These are phyloP conservation scores for Plasmodium gallinaceum DNA, from an alignment of 169 alveolate species.

Conservation along the genomic window DNA sequence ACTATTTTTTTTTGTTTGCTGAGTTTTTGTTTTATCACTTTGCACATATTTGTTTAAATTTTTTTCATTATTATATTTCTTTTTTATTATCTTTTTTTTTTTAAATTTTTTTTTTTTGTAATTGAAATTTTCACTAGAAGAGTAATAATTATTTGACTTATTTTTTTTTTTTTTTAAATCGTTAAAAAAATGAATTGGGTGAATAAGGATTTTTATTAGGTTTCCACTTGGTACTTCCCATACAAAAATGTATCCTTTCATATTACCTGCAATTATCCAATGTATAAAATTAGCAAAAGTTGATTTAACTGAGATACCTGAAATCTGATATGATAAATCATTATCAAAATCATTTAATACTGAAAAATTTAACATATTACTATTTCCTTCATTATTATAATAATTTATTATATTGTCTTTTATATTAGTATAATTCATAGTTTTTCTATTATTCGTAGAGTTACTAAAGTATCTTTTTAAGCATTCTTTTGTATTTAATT, in stretches of 20 bases:
- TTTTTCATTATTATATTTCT: not conserved
- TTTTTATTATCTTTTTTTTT: not conserved
- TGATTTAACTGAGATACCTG: constrained; percentile 66
- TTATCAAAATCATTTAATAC: not conserved
- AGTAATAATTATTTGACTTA: not conserved
- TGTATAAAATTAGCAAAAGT: constrained; percentile 78
- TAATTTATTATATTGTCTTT: constrained; percentile 7
- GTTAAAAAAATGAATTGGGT: constrained; percentile 36
- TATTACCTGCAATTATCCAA: constrained; percentile 76
- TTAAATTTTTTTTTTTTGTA: not conserved
- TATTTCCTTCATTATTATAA: not conserved
- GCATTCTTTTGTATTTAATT: constrained; percentile 79
- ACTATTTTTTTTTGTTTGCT: not conserved
- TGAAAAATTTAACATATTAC: not conserved
- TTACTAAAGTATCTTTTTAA: constrained; percentile 21
- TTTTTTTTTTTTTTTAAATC: constrained; percentile 19
- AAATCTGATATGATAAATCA: constrained; percentile 71
- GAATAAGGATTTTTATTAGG: constrained; percentile 41
- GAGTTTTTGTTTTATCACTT: not conserved
- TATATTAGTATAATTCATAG: constrained; percentile 7
- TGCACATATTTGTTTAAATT: too few relatives aligned
- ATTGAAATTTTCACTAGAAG: not conserved
- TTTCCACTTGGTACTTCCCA: constrained; percentile 79
- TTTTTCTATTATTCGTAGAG: not conserved
- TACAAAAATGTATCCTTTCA: constrained; percentile 71